Conservation (phyloP, 1,284 basidiomycete genomes). For the Boletus mariae region DNA sequence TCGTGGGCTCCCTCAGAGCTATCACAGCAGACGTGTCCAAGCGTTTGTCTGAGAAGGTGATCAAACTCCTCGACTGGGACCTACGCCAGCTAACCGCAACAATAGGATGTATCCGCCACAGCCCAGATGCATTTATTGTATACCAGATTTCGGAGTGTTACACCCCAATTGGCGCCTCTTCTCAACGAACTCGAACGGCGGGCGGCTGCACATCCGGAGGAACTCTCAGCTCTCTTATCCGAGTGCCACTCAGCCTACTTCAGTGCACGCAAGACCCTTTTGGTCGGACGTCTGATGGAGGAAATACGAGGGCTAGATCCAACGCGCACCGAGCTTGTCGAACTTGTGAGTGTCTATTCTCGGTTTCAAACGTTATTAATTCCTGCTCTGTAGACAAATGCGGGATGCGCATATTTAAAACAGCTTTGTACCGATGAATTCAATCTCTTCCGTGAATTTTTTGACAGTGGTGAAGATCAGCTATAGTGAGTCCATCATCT, state of each 20-base stretch:
- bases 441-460: constrained; percentile 78
- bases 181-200: constrained; percentile 82
- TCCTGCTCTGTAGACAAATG: constrained; percentile 57
- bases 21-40: constrained; percentile 72
- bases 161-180: constrained; percentile 69
- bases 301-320: constrained; percentile 84
- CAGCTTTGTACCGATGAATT: constrained; percentile 88
- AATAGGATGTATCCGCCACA: constrained; percentile 74
- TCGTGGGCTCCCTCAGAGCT: constrained; percentile 76
- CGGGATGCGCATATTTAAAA: constrained; percentile 88
- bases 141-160: constrained; percentile 77
- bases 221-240: constrained; percentile 69
- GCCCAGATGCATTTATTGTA: constrained; percentile 85
- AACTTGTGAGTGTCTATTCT: constrained; percentile 54
- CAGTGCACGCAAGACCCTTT: constrained; percentile 61
- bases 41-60: constrained; percentile 70
- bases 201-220: constrained; percentile 67
- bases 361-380: background rate
- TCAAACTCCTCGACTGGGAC: background rate
- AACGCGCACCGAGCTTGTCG: constrained; percentile 74
- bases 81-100: constrained; percentile 1
- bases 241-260: constrained; percentile 89
- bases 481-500: constrained; percentile 67
- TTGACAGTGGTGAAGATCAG: constrained; percentile 77
- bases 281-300: constrained; percentile 67